These are phyloP conservation scores for Cryphonectria carpinicola DNA, from an alignment of 2,329 filamentous ascomycete genomes.

Conservation along the genomic window DNA sequence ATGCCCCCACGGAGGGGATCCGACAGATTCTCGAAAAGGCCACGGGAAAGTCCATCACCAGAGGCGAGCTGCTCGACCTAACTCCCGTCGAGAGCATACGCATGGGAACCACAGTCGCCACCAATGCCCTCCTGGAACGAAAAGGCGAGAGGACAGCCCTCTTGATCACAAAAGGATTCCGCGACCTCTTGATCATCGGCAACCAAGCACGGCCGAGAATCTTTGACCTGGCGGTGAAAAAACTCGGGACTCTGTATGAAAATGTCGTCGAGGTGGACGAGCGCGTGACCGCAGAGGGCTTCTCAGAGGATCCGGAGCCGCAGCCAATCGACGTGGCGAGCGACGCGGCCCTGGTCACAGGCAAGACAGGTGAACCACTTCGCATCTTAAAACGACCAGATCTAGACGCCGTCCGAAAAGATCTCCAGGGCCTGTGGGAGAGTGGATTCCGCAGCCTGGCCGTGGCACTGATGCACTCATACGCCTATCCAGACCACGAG, in stretches of 20 bases:
- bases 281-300: constrained; percentile 88
- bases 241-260: constrained; percentile 86
- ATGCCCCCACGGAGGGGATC: constrained; percentile 91
- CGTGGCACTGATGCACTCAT: constrained; percentile 89
- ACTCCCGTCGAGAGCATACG: constrained; percentile 85
- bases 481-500: constrained; percentile 89
- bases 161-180: constrained; percentile 85
- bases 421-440: constrained; percentile 70
- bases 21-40: constrained; percentile 77
- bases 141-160: constrained; percentile 90
- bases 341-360: constrained; percentile 65
- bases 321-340: constrained; percentile 51
- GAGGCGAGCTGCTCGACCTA: constrained; percentile 80
- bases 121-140: constrained; percentile 85
- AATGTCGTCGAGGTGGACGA: constrained; percentile 88
- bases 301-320: constrained; percentile 81
- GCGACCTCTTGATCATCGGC: constrained; percentile 84
- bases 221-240: constrained; percentile 87
- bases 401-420: constrained; percentile 57
- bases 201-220: constrained; percentile 92
- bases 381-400: constrained; percentile 68
- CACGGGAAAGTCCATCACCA: constrained; percentile 64
- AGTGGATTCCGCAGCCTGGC: constrained; percentile 79
- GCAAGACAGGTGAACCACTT: constrained; percentile 75
- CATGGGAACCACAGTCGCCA: constrained; percentile 95